Base-by-base conservation (phyloP, 495 filamentous ascomycete genomes). In the Penicillium atrosanguineum region DNA sequence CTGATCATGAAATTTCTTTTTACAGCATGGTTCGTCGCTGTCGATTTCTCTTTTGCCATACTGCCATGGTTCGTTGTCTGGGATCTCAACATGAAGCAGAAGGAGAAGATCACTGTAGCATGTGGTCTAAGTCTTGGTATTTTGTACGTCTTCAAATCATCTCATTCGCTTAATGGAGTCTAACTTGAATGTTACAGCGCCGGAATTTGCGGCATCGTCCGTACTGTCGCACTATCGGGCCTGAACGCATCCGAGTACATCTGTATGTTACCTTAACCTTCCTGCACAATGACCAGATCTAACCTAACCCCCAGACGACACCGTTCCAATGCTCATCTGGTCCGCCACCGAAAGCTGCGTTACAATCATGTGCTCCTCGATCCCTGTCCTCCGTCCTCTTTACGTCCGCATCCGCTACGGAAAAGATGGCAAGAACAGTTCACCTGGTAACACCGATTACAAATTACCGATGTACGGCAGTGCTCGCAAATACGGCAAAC, bases 71-170 rank as follows among this genome's bases (percentile, higher is more conserved):
- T 68, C 21, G 56, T 65, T 21, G 57, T 64, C 29, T 68, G 65
- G 65, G 57, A 68, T 43, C 52, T 65, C 46, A 68, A 65, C 31
- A 68, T 68, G 62, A 68, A 65, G 25, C 50, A 57, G 12, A 68
- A 63, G 40, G 65, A 68, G 29, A 68, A 63, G 49, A 56, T 68
- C 45, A 63, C 60, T 12, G 57, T 68, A 34, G 60, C 62, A 4
- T 60, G 53, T 29, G 62, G 59, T 40, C 51, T 68, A 5, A 68
- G 65, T 44, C 48, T 65, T 38, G 62, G 62, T 44, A 31, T 68
- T 7, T 63, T 63, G 62, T 64, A 46, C 53, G 64, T 31, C 28
- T 50, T 23, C 0, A 23, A 39, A 4, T 14, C 18, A n/a, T 7
- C 31, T 12, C 26, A 8, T 19, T 37, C 11, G 11, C 28, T 31